Conservation (phyloP, 2,329 filamentous ascomycete genomes). For the Diaporthe caulivora region DNA sequence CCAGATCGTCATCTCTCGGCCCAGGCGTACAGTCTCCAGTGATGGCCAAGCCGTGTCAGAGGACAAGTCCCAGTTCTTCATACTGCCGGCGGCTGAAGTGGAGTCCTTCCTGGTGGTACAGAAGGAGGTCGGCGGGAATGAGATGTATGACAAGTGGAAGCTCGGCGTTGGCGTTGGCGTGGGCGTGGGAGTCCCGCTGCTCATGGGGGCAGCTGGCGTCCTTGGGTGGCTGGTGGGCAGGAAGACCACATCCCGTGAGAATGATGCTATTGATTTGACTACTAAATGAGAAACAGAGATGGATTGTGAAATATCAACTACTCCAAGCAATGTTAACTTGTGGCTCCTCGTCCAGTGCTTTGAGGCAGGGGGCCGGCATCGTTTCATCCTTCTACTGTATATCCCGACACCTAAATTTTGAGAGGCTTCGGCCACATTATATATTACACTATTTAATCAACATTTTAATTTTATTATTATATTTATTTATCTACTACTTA, state of each 20-base stretch:
- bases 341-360: no score
- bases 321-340: no score
- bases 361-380: no score
- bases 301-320: no score
- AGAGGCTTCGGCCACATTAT: no score
- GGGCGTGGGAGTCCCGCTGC: not conserved
- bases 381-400: no score
- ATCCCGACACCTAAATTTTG: no score
- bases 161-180: constrained; percentile 1
- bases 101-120: not conserved
- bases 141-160: not conserved
- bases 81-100: not conserved
- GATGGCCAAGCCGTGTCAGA: not conserved
- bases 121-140: not conserved
- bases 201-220: not conserved
- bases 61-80: not conserved
- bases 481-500: no score
- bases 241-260: not conserved
- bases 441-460: no score
- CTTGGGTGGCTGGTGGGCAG: not conserved
- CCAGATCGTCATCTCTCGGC: not conserved
- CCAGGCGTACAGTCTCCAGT: not conserved
- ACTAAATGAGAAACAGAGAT: not conserved
- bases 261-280: not conserved
- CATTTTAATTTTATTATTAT: no score